Conservation (phyloP, 345 rosid genomes). For the Lagerstroemia speciosa region DNA sequence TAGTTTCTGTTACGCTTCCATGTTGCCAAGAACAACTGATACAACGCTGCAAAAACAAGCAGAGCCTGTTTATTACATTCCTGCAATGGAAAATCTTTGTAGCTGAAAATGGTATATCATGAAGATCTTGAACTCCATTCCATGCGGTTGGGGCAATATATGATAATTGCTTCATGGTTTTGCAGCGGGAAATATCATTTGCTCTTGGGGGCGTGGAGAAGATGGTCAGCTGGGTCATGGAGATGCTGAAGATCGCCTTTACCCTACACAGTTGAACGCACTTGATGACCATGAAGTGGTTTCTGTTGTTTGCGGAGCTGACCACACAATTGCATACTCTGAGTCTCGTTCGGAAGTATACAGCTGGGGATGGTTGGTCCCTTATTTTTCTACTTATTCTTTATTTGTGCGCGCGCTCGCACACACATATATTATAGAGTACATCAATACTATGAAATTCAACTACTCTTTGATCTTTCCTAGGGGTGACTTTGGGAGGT, state of each 20-base stretch:
- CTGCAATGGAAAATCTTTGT: not conserved
- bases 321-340: conserved; percentile 80
- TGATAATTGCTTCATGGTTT: not conserved
- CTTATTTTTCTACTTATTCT: not conserved
- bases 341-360: conserved; percentile 50
- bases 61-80: not conserved
- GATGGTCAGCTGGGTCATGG: conserved; percentile 98
- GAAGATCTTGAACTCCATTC: not conserved
- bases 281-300: conserved; percentile 54
- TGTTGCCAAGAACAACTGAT: not conserved
- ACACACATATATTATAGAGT: not conserved
- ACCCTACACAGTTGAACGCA: conserved; percentile 68
- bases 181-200: conserved; percentile 80
- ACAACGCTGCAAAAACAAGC: not conserved
- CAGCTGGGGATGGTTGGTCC: conserved; percentile 32
- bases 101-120: not conserved
- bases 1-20: not conserved
- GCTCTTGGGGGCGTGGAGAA: conserved; percentile 98
- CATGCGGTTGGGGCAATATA: not conserved
- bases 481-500: conserved; percentile 99
- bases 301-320: conserved; percentile 91
- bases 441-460: not conserved
- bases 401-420: no score
- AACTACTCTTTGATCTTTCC: conserved; percentile 10
- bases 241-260: conserved; percentile 79